Conservation (phyloP, 2,329 filamentous ascomycete genomes). For the Calonectria hawksworthii region DNA sequence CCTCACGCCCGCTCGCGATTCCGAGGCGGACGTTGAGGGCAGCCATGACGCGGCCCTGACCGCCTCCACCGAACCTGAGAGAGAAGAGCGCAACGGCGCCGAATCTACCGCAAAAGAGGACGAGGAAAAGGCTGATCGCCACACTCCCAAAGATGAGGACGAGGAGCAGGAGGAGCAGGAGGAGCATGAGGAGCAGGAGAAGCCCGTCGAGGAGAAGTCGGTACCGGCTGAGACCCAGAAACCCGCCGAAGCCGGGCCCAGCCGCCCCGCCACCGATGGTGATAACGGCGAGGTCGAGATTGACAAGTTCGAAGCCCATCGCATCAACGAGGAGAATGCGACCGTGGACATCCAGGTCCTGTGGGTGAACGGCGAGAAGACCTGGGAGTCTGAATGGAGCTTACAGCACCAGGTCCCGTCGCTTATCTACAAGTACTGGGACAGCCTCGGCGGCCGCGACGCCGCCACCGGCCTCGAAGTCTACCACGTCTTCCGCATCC, state of each 20-base stretch:
- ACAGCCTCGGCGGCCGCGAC: conserved; percentile 40
- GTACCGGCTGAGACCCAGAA: neutral
- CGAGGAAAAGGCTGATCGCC: neutral
- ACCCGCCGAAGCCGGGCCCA: conserved; percentile 1
- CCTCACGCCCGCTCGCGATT: conserved; percentile 22
- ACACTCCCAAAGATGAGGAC: neutral
- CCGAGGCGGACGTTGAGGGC: conserved; percentile 20
- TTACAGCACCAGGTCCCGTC: conserved; percentile 43
- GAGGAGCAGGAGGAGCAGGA: too few species aligned
- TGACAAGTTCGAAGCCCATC: conserved; percentile 38
- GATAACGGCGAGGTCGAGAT: conserved; percentile 39
- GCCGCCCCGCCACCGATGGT: conserved; percentile 12
- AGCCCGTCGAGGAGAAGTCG: neutral
- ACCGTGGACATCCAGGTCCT: conserved; percentile 43
- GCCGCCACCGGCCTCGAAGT: conserved; percentile 39
- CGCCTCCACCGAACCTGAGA: conserved; percentile 14
- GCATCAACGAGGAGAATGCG: conserved; percentile 38
- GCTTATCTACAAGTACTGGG: conserved; percentile 47
- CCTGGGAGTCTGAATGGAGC: conserved; percentile 46
- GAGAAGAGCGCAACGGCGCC: neutral
- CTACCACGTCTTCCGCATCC: conserved; percentile 45
- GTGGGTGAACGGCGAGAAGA: conserved; percentile 42
- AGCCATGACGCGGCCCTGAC: conserved; percentile 26
- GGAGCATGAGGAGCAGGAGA: too few species aligned
- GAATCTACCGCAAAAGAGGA: neutral